Percentiles rank a stretch among this genome's conserved stretches.
Evolutionary conservation across 1,139 yeast genomes (phyloP).

Genomic region (Kodamaea alishanica): DNA sequence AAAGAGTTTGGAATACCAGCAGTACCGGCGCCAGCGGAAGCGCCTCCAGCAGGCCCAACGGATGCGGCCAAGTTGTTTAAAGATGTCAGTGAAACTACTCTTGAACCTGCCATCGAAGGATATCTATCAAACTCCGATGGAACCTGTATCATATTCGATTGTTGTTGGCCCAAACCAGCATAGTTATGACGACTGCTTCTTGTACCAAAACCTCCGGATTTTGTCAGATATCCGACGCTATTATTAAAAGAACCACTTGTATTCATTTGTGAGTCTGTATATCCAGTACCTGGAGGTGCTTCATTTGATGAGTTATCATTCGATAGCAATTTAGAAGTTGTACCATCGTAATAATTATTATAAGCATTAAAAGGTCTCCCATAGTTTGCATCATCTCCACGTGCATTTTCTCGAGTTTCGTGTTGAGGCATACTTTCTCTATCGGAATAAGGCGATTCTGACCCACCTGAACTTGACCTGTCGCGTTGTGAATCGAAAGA

Average conservation of each 20-base stretch:
- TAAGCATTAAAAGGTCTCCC: conserved; percentile 44
- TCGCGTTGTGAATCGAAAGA: conserved; percentile 21
- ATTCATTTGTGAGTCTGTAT: background rate
- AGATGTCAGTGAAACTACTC: conserved; percentile 46
- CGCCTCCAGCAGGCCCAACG: conserved; percentile 20
- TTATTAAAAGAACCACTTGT: too few relatives aligned
- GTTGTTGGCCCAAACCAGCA: conserved; percentile 1
- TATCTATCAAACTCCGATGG: conserved; percentile 60
- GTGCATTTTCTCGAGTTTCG: conserved; percentile 4
- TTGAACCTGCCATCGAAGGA: conserved; percentile 49
- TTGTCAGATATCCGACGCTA: too few relatives aligned
- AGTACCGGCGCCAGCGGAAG: conserved; percentile 13
- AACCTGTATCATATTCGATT: conserved; percentile 21
- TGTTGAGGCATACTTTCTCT: background rate
- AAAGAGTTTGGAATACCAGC: background rate
- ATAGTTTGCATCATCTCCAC: conserved; percentile 25
- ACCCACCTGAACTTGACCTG: background rate
- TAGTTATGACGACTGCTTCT: background rate
- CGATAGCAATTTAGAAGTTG: conserved; percentile 38
- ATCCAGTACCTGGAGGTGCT: conserved; percentile 9
- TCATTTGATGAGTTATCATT: conserved; percentile 26
- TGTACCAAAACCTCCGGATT: background rate
- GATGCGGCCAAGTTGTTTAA: conserved; percentile 16
- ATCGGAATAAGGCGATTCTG: conserved; percentile 1
- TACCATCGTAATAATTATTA: conserved; percentile 43